A percentile compares a stretch with the other conserved stretches of the same genome.
Conservation (phyloP, 2,329 filamentous ascomycete species). For the Sclerotinia borealis region DNA sequence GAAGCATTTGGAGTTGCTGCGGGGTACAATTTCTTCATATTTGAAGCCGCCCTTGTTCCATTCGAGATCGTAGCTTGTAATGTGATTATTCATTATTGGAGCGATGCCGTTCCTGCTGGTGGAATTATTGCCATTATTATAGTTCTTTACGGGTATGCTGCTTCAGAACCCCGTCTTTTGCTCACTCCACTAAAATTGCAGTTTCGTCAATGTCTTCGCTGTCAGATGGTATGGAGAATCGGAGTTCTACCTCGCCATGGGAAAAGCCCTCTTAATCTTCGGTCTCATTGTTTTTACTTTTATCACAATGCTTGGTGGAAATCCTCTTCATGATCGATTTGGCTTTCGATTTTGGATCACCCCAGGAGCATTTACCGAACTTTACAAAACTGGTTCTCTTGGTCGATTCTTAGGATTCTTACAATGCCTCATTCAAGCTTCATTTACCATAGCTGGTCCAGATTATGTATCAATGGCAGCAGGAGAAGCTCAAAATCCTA, state of each 20-base stretch:
- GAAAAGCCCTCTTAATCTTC: constrained; percentile 32
- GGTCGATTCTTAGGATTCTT: constrained; percentile 49
- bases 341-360: constrained; percentile 45
- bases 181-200: constrained; percentile 35
- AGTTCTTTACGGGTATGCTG: constrained; percentile 36
- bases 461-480: constrained; percentile 50
- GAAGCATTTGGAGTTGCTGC: constrained; percentile 68
- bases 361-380: constrained; percentile 41
- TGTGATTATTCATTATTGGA: constrained; percentile 43
- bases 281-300: constrained; percentile 31
- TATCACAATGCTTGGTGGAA: constrained; percentile 34
- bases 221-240: constrained; percentile 54
- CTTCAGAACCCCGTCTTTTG: constrained; percentile 28
- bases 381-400: constrained; percentile 35
- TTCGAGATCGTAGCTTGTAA: constrained; percentile 38
- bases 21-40: constrained; percentile 70
- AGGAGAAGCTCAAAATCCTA: constrained; percentile 52
- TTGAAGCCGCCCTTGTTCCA: constrained; percentile 50
- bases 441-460: constrained; percentile 41
- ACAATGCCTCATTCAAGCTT: constrained; percentile 42
- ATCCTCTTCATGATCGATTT: constrained; percentile 22
- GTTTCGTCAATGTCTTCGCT: constrained; percentile 38
- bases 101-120: constrained; percentile 39
- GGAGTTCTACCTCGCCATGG: constrained; percentile 44
- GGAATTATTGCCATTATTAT: constrained; percentile 51